Percentiles rank a stretch among this genome's conserved stretches.
Evolutionary conservation across 2,329 filamentous ascomycete species (phyloP).

Genomic region (Juglanconis sp.): DNA sequence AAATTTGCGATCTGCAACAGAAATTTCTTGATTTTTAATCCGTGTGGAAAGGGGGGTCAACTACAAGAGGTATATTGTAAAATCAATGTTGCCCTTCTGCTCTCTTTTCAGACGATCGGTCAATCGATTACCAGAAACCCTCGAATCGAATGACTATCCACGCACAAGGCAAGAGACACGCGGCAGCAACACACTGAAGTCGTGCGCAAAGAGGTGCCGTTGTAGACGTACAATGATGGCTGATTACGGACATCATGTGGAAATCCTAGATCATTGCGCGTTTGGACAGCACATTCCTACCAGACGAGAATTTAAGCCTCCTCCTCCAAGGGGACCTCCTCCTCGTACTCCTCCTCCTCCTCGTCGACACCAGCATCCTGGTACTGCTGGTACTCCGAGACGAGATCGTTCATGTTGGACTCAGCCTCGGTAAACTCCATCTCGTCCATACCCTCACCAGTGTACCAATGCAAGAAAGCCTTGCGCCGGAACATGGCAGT

Average conservation of each 20-base stretch:
- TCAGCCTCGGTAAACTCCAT: slow-evolving; percentile 99
- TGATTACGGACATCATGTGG: slow-evolving; percentile 8
- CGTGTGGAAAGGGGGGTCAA: slow-evolving; percentile 4
- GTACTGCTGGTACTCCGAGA: slow-evolving; percentile 99
- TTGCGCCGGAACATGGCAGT: slow-evolving; percentile 99
- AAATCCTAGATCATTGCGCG: slow-evolving; percentile 12
- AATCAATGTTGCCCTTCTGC: slow-evolving; percentile 15
- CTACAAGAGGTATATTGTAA: slow-evolving; percentile 20
- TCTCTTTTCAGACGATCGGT: slow-evolving; percentile 3
- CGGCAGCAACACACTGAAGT: slow-evolving; percentile 4
- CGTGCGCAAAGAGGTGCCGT: slow-evolving; percentile 4
- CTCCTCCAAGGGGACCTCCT: slow-evolving; percentile 76
- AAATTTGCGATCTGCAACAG: background rate
- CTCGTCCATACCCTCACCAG: slow-evolving; percentile 99
- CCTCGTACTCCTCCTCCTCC: slow-evolving; percentile 92
- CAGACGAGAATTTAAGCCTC: slow-evolving; percentile 46
- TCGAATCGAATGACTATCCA: slow-evolving; percentile 15
- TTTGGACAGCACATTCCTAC: slow-evolving; percentile 8
- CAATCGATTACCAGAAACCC: slow-evolving; percentile 15
- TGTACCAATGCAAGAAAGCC: slow-evolving; percentile 99
- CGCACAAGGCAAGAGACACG: slow-evolving; percentile 10
- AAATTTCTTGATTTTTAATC: background rate
- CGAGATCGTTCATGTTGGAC: slow-evolving; percentile 99
- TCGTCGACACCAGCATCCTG: slow-evolving; percentile 98
- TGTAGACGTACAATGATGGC: slow-evolving; percentile 13